These are phyloP conservation scores for Acanthamoeba sp. DNA, from an alignment of 208 protist species.

Conservation along the genomic window DNA sequence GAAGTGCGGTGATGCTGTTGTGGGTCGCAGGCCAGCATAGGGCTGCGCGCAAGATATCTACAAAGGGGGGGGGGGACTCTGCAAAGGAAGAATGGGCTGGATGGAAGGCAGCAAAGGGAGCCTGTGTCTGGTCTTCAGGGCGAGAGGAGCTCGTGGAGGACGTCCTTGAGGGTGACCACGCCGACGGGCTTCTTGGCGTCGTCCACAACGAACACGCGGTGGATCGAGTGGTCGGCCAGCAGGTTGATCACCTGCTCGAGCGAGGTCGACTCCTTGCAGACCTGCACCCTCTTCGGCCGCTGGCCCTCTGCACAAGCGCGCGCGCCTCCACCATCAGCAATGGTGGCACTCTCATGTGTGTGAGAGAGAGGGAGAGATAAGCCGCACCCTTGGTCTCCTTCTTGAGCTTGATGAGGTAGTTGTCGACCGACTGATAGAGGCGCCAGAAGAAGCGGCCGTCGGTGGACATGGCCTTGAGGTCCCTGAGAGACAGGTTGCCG, in stretches of 20 bases:
- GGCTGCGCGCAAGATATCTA: no score
- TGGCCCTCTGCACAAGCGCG: neutral
- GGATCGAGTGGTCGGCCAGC: constrained; percentile 41
- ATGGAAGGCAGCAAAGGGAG: no score
- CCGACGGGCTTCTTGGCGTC: constrained; percentile 47
- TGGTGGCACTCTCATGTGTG: no score
- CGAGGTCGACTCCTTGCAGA: constrained; percentile 10
- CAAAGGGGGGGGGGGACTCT: no score
- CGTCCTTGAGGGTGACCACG: constrained; percentile 44
- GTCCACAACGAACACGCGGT: constrained; percentile 58
- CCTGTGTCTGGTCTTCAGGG: neutral
- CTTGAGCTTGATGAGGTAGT: constrained; percentile 40
- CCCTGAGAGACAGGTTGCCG: neutral
- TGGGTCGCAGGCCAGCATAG: no score
- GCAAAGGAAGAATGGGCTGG: no score
- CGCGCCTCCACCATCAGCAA: neutral
- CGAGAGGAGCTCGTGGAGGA: constrained; percentile 49
- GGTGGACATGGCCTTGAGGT: constrained; percentile 61
- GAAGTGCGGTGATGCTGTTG: no score
- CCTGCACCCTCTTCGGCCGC: constrained; percentile 1
- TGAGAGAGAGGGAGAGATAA: neutral
- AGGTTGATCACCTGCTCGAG: constrained; percentile 42
- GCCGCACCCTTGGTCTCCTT: neutral
- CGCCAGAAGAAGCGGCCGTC: constrained; percentile 60
- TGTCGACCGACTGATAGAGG: constrained; percentile 28